phyloP scores from a whole-genome alignment of 2,329 filamentous ascomycete genomes.

The Xylariaceae sp. region DNA sequence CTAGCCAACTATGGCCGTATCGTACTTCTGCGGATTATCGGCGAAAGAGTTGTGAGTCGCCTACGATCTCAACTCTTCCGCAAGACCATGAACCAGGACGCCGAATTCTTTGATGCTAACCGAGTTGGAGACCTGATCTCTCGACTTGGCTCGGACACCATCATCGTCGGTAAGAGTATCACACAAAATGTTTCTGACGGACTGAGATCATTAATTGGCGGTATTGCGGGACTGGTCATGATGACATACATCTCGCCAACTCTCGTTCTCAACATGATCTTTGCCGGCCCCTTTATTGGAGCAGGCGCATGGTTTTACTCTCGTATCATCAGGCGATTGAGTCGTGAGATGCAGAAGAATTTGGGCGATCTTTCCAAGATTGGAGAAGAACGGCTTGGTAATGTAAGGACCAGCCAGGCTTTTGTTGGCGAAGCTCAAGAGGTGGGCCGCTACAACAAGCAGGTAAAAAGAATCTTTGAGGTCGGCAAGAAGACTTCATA shows the following conservation, averaged over 20 bases:
- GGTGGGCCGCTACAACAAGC: constrained; percentile 83
- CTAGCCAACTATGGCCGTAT: constrained; percentile 91
- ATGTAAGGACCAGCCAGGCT: constrained; percentile 93
- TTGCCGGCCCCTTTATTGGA: constrained; percentile 89
- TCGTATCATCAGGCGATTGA: constrained; percentile 80
- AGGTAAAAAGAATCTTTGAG: constrained; percentile 87
- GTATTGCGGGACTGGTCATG: constrained; percentile 79
- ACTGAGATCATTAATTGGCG: constrained; percentile 85
- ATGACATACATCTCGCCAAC: constrained; percentile 97
- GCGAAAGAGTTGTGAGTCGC: constrained; percentile 88
- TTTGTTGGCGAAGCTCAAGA: constrained; percentile 93
- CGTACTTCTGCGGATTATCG: constrained; percentile 87
- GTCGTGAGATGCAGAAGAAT: constrained; percentile 89
- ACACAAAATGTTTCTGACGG: constrained; percentile 97
- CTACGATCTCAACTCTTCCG: constrained; percentile 86
- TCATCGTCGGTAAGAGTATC: constrained; percentile 97
- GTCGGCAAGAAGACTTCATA: constrained; percentile 83
- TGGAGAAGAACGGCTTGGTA: constrained; percentile 94
- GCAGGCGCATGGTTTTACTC: constrained; percentile 90
- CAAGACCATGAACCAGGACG: constrained; percentile 92
- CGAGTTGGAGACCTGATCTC: constrained; percentile 95
- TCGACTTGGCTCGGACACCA: constrained; percentile 89
- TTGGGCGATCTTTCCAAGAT: constrained; percentile 92
- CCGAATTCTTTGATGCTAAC: constrained; percentile 98
- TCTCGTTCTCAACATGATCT: constrained; percentile 77